Conservation (phyloP, 2,329 filamentous ascomycete genomes). For the Chaetomium sp. region DNA sequence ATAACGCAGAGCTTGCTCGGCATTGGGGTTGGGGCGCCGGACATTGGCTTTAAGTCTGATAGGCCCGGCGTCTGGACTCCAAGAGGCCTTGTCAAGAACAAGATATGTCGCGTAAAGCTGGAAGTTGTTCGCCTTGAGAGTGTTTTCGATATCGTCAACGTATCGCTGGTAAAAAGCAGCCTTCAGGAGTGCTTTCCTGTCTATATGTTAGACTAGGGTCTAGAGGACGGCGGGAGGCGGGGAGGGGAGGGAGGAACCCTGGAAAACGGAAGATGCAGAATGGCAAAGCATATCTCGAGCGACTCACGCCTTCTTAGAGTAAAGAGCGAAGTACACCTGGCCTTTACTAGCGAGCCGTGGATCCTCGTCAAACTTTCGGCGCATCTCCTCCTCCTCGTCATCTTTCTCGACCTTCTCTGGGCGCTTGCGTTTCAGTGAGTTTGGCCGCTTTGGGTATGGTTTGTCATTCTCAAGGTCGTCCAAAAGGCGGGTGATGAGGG, state of each 20-base stretch:
- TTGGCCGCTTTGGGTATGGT: slow-evolving; percentile 42
- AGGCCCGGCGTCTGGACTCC: slow-evolving; percentile 3
- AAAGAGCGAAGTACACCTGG: slow-evolving; percentile 22
- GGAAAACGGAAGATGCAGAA: not conserved
- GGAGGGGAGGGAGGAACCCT: not conserved
- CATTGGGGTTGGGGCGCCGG: slow-evolving; percentile 30
- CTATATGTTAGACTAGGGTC: not conserved
- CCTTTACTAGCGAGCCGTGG: slow-evolving; percentile 7
- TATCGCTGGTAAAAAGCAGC: slow-evolving; percentile 43
- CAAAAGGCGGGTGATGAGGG: slow-evolving; percentile 45
- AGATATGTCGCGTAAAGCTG: slow-evolving; percentile 43
- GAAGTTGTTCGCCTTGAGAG: slow-evolving; percentile 35
- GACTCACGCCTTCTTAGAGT: slow-evolving; percentile 30
- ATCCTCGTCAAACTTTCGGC: slow-evolving; percentile 10
- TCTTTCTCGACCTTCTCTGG: slow-evolving; percentile 24
- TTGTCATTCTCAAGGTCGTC: slow-evolving; percentile 45
- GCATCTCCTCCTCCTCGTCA: slow-evolving; percentile 21
- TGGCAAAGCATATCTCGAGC: not conserved
- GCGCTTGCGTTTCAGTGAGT: slow-evolving; percentile 47
- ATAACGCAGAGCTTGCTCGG: slow-evolving; percentile 31
- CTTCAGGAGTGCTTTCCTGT: slow-evolving; percentile 38
- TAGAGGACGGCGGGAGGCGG: not conserved
- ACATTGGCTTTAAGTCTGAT: slow-evolving; percentile 38
- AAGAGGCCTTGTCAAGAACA: slow-evolving; percentile 36
- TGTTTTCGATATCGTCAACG: slow-evolving; percentile 33